Evolutionary conservation across 116 monocot species (phyloP).

Genomic region (Iris pallida): DNA sequence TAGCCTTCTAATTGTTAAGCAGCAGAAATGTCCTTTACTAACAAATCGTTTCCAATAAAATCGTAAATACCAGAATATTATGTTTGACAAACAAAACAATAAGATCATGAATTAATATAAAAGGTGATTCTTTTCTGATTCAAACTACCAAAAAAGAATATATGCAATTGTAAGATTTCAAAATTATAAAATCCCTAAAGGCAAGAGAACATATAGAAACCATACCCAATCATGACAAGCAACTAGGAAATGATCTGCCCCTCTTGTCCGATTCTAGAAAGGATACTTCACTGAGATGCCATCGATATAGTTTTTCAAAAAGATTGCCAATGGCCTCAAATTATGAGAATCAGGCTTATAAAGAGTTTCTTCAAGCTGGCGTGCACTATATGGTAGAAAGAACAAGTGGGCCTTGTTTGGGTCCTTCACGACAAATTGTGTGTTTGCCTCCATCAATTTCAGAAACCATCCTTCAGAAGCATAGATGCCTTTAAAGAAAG

Average conservation of each 20-base stretch:
- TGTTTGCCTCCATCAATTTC: conserved; percentile 42
- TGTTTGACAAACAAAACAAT: too few relatives aligned
- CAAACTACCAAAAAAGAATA: too few relatives aligned
- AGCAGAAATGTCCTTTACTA: too few relatives aligned
- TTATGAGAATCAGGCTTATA: conserved; percentile 39
- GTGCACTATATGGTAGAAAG: conserved; percentile 47
- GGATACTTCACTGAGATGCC: conserved; percentile 46
- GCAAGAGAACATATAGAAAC: neutral
- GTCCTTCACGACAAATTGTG: conserved; percentile 25
- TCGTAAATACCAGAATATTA: too few relatives aligned
- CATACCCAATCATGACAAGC: conserved; percentile 78
- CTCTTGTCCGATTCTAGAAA: conserved; percentile 60
- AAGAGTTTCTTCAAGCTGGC: conserved; percentile 26
- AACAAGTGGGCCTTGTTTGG: conserved; percentile 41
- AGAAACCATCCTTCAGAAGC: too few relatives aligned
- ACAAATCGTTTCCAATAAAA: too few relatives aligned
- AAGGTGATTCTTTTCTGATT: too few relatives aligned
- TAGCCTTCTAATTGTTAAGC: too few relatives aligned
- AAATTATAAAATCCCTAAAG: too few relatives aligned
- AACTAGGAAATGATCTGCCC: conserved; percentile 58
- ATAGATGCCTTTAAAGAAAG: conserved; percentile 51
- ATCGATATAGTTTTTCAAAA: conserved; percentile 43
- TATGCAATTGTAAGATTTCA: too few relatives aligned
- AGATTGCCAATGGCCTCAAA: conserved; percentile 29
- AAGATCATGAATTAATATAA: too few relatives aligned